Evolutionary conservation across 441 rosid species (phyloP).

Genomic region (Arabidopsis hybrid): DNA sequence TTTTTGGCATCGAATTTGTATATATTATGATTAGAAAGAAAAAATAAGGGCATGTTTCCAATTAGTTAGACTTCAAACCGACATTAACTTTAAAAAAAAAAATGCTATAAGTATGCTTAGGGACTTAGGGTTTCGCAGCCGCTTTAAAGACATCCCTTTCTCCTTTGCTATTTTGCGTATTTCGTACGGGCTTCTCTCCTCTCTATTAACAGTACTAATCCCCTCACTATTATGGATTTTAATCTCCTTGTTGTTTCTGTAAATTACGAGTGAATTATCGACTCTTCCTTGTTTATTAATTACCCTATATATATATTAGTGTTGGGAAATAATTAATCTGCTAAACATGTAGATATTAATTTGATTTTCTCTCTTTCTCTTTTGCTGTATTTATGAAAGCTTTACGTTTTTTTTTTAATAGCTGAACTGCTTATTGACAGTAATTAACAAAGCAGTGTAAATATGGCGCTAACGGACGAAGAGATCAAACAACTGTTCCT

Average conservation of each 20-base stretch:
- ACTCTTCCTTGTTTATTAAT: too few relatives aligned
- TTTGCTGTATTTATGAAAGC: too few relatives aligned
- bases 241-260: too few relatives aligned
- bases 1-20: neutral
- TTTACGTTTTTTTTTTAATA: neutral
- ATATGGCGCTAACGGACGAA: slow-evolving; percentile 65
- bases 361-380: neutral
- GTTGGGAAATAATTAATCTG: too few relatives aligned
- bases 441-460: slow-evolving; percentile 15
- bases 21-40: neutral
- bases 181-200: neutral
- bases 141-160: neutral
- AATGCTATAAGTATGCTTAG: too few relatives aligned
- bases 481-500: slow-evolving; percentile 67
- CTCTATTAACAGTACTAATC: neutral
- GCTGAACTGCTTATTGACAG: neutral
- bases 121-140: neutral
- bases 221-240: too few relatives aligned
- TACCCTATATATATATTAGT: too few relatives aligned
- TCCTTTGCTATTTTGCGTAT: neutral
- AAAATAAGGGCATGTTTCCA: neutral
- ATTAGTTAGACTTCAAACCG: neutral
- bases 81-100: neutral
- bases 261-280: too few relatives aligned
- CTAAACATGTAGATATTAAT: too few relatives aligned